These are phyloP conservation scores for Penicillium sp. DNA, from an alignment of 2,329 filamentous ascomycete genomes.

Conservation along the genomic window DNA sequence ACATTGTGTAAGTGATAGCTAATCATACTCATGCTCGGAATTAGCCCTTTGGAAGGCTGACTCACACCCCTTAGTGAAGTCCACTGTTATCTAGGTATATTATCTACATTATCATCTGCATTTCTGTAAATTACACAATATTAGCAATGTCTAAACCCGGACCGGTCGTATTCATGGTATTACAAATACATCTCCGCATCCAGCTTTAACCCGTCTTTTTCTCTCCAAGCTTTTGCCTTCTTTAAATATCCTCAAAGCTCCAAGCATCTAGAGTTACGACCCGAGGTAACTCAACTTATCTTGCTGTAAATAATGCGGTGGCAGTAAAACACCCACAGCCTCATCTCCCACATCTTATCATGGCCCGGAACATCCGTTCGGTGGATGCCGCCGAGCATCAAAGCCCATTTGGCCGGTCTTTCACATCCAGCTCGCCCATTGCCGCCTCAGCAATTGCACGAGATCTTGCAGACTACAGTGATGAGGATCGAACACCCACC, in stretches of 20 bases:
- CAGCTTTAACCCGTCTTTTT: slow-evolving; percentile 7
- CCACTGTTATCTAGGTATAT: neutral
- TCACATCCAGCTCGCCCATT: slow-evolving; percentile 61
- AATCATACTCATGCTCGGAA: neutral
- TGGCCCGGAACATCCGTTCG: slow-evolving; percentile 31
- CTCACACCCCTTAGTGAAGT: neutral
- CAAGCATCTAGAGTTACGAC: neutral
- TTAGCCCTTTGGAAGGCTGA: neutral
- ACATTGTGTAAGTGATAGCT: neutral
- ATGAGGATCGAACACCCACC: slow-evolving; percentile 50
- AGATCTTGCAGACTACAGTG: slow-evolving; percentile 64
- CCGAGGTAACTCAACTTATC: neutral
- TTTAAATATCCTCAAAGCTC: neutral
- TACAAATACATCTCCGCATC: slow-evolving; percentile 7
- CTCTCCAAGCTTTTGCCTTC: neutral
- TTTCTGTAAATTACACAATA: neutral
- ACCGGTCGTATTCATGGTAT: neutral
- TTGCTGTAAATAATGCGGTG: slow-evolving; percentile 5
- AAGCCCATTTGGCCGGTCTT: slow-evolving; percentile 42
- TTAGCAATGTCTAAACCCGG: neutral
- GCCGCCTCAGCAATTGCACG: slow-evolving; percentile 64
- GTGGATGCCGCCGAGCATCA: slow-evolving; percentile 29
- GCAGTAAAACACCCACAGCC: neutral
- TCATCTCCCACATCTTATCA: slow-evolving; percentile 15
- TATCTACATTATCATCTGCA: no score